Base-by-base conservation (phyloP, 2,329 filamentous ascomycete genomes). In the Apiospora marii region DNA sequence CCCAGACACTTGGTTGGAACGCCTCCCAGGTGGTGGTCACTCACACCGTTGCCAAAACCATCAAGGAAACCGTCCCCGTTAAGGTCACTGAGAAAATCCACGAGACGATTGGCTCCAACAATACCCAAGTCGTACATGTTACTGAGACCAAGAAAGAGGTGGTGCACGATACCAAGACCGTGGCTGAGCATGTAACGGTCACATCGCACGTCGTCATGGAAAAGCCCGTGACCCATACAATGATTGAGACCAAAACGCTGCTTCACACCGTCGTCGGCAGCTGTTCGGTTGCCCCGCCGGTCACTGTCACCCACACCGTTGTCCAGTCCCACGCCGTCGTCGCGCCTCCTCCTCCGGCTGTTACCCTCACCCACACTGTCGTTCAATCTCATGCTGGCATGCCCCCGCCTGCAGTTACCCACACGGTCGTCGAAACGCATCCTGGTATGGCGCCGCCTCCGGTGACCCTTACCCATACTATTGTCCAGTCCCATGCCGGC, bases 171-270 rank as follows among this genome's bases (percentile, higher is more conserved):
- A 64, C 58, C 19, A 64, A 37, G 34, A 64, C 58, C 8, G 58
- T 64, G 58, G 34, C 41, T 14, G 30, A 64, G 58, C 58, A 64
- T 19, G 58, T 41, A 7, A 64, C 58, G 3, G 58, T 64, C 58
- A 64, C 58, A 41, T 64, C 58, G 19, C 58, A 64, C 34, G 58
- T 64, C 19, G 58, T 64, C 1, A 41, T 64, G 58, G 58, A 64
- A 22, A 37, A 64, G 19, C 58, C 58, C 34, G 22, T 64, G 10
- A 64, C 58, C 30, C 58, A 64, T 64, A 64, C 58, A 4, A 12
- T 64, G 34, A 34, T 64, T n/a, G 58, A 64, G 30, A 64, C 58
- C 34, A 64, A 64, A 37, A 64, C 58, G 34, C 10, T 64, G 58
- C 22, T 64, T 19, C 58, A 64, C 30, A 64, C 58, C 34, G 58